Evolutionary conservation across 2,329 filamentous ascomycete species (phyloP).

Genomic region (Aspergillus alliaceus): DNA sequence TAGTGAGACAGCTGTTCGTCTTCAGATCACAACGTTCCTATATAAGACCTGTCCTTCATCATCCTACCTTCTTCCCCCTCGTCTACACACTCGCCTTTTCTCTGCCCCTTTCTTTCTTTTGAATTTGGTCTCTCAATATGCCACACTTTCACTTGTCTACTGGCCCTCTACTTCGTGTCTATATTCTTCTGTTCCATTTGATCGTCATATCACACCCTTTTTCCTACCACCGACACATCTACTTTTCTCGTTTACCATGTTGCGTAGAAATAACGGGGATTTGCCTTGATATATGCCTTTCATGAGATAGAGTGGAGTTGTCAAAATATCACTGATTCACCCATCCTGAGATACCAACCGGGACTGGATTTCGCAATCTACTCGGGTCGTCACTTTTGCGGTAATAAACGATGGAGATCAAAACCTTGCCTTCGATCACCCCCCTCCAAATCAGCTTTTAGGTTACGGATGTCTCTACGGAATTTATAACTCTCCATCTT

Average conservation of each 20-base stretch:
- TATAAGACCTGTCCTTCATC: background rate
- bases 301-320: background rate
- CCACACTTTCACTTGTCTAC: background rate
- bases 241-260: background rate
- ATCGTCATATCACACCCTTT: background rate
- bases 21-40: background rate
- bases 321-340: background rate
- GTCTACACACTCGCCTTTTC: too few relatives aligned
- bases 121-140: background rate
- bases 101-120: background rate
- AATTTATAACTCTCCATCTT: too few relatives aligned
- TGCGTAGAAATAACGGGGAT: background rate
- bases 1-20: slow-evolving; percentile 6
- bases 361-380: background rate
- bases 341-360: background rate
- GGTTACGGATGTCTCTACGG: too few relatives aligned
- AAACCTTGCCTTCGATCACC: too few relatives aligned
- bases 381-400: background rate
- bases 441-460: too few relatives aligned
- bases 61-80: background rate
- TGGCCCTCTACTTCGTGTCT: background rate
- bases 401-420: background rate
- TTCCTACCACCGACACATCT: background rate
- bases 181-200: background rate
- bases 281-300: background rate